phyloP scores from a whole-genome alignment of 2,329 filamentous ascomycete genomes.

The Trichoderma oligosporum region DNA sequence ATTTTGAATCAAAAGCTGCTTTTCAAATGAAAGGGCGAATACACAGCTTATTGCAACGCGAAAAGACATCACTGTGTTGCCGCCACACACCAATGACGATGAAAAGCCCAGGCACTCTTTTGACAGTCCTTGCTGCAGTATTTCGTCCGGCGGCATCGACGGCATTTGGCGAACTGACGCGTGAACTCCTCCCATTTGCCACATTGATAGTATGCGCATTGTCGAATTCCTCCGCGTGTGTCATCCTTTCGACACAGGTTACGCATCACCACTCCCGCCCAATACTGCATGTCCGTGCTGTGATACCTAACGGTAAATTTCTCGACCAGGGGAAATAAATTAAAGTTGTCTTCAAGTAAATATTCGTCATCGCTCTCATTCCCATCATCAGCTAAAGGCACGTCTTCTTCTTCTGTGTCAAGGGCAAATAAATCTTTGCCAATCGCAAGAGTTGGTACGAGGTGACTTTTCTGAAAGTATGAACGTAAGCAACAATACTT shows the following conservation, averaged over 20 bases:
- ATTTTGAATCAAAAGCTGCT: slow-evolving; percentile 28
- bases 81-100: slow-evolving; percentile 94
- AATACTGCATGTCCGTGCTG: slow-evolving; percentile 98
- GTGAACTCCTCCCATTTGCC: slow-evolving; percentile 98
- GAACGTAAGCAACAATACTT: slow-evolving; percentile 96
- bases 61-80: slow-evolving; percentile 50
- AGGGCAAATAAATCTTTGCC: slow-evolving; percentile 77
- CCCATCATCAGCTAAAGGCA: slow-evolving; percentile 38
- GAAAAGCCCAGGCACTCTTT: slow-evolving; percentile 97
- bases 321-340: slow-evolving; percentile 96
- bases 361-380: slow-evolving; percentile 79
- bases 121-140: slow-evolving; percentile 99
- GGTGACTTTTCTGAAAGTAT: slow-evolving; percentile 92
- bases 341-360: slow-evolving; percentile 87
- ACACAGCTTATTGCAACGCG: background rate
- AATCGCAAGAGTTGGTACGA: slow-evolving; percentile 89
- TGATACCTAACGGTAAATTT: slow-evolving; percentile 97
- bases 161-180: slow-evolving; percentile 95
- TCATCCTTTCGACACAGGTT: slow-evolving; percentile 98
- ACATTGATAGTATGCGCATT: slow-evolving; percentile 97
- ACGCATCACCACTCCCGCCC: slow-evolving; percentile 98
- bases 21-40: background rate
- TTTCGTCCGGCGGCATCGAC: slow-evolving; percentile 91
- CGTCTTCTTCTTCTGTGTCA: slow-evolving; percentile 62
- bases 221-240: slow-evolving; percentile 84